Base-by-base conservation (phyloP, 345 rosid genomes). In the Sonneratia caseolaris region DNA sequence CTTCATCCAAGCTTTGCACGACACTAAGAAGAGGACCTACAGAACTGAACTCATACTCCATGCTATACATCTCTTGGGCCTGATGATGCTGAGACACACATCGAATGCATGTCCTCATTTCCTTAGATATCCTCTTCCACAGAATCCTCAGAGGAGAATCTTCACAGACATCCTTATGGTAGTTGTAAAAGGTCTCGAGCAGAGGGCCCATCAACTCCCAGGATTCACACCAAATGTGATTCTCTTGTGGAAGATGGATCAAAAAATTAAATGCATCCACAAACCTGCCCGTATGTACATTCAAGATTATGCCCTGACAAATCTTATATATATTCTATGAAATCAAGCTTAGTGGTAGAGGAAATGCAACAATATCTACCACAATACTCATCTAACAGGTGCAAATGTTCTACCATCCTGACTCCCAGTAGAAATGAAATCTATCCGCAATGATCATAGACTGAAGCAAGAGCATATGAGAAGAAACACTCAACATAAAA, bases 1-100 rank as follows among this genome's bases (percentile, higher is more conserved):
- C 97, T 81, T 90, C 95, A 55, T 92, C 97, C 78, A 95, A 91
- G 64, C 78, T 81, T 16, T 73, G 80, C 77, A 95, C 53, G 64
- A 92, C 97, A 15, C 73, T 82, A 70, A 95, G 99, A 49, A 95
- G 88, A 45, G 93, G 99, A 73, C 91, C 96, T 56, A 92, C 84
- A 66, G 91, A 83, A 75, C 78, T 74, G 45, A 73, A 76, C 81
- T 95, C 97, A 37, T 87, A 95, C 86, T 95, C 97, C 74, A 7
- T 70, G 42, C 72, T 77, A 77, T 86, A 95, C 88, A 84, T 87
- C 81, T 87, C 90, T 67, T 86, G 91, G 61, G 97, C 88, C 80
- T 90, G 97, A 80, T 95, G 96, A 69, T 95, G 97, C 86, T 95
- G 97, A 76, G 85, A 90, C 79, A 92, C 80, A 75, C 97, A 95